These are phyloP conservation scores for Penicillium olsonii DNA, from an alignment of 2,329 filamentous ascomycete genomes.

Conservation along the genomic window DNA sequence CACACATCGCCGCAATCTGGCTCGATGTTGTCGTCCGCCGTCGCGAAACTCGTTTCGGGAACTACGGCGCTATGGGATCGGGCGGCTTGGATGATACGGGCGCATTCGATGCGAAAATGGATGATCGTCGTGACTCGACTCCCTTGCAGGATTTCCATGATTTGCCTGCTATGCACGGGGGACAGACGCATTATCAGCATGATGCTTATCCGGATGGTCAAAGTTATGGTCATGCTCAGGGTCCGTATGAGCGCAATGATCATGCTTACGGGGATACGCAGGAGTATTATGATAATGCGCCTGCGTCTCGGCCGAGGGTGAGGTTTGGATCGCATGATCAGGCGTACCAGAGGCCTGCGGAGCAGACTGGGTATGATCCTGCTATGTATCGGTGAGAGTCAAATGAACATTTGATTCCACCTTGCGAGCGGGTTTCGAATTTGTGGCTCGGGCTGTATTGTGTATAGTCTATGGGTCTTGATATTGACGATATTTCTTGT, in stretches of 20 bases:
- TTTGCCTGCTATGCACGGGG: conserved; percentile 7
- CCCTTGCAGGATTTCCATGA: conserved; percentile 14
- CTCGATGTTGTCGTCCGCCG: conserved; percentile 55
- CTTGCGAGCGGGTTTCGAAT: neutral
- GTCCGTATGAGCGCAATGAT: conserved; percentile 16
- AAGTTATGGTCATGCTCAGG: neutral
- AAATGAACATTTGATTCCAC: neutral
- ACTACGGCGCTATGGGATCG: conserved; percentile 50
- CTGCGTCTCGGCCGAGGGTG: conserved; percentile 19
- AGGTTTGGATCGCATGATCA: conserved; percentile 25
- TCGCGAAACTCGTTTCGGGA: conserved; percentile 47
- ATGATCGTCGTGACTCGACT: conserved; percentile 24
- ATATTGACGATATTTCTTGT: conserved; percentile 1
- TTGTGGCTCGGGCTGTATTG: neutral
- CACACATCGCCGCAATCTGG: conserved; percentile 49
- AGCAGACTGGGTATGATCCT: conserved; percentile 41
- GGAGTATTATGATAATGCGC: conserved; percentile 31
- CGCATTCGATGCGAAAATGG: conserved; percentile 38
- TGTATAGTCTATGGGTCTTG: neutral
- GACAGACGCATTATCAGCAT: neutral
- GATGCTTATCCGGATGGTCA: too few relatives aligned
- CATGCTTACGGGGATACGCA: conserved; percentile 29
- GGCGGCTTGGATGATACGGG: conserved; percentile 28
- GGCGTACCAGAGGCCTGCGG: conserved; percentile 26
- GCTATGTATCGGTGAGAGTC: conserved; percentile 31